Conservation (phyloP, 768 basidiomycete species). For the Lentinus tigrinus region DNA sequence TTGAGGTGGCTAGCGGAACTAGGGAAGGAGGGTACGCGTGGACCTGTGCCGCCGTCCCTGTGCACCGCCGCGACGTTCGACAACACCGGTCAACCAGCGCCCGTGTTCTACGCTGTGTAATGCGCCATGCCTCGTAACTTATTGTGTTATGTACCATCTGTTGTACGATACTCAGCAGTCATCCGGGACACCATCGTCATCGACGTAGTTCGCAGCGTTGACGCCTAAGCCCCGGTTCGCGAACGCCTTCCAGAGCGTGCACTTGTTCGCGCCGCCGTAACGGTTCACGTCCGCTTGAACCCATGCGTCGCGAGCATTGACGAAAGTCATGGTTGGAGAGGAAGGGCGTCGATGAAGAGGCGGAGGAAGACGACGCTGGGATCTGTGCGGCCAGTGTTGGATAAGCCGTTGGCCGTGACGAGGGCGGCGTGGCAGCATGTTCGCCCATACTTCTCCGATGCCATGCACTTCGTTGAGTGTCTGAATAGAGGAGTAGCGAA, state of each 20-base stretch:
- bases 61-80: not conserved
- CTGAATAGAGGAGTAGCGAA: slow-evolving; percentile 39
- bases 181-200: no score
- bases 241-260: slow-evolving; percentile 45
- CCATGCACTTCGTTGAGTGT: slow-evolving; percentile 44
- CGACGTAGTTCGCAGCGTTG: slow-evolving; percentile 27
- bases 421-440: slow-evolving; percentile 16
- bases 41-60: not conserved
- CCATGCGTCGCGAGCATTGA: slow-evolving; percentile 48
- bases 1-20: not conserved
- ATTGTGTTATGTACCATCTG: not conserved
- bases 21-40: not conserved
- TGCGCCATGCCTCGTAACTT: not conserved
- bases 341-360: slow-evolving; percentile 49
- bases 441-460: slow-evolving; percentile 47
- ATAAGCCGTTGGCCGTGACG: slow-evolving; percentile 29
- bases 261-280: slow-evolving; percentile 44
- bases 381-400: slow-evolving; percentile 38
- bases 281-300: slow-evolving; percentile 52
- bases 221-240: slow-evolving; percentile 51
- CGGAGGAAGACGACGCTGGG: slow-evolving; percentile 53
- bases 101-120: not conserved
- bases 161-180: no score
- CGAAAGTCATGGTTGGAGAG: slow-evolving; percentile 47
- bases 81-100: not conserved